A percentile compares a stretch with the other conserved stretches of the same genome.
phyloP scores from a whole-genome alignment of 75 land plant species.

The Cunninghamia lanceolata region DNA sequence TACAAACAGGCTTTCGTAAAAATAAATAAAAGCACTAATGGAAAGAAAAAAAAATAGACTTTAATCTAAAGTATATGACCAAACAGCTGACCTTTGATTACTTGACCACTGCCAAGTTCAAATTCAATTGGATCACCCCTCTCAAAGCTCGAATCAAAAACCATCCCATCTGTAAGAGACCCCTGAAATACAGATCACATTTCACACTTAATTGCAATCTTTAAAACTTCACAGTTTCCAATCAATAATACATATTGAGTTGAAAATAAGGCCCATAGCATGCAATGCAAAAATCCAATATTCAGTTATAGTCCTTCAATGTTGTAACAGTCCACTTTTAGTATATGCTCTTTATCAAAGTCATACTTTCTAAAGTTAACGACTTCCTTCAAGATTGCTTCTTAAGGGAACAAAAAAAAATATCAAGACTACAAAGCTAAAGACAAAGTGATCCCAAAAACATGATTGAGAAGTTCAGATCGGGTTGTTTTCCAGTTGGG shows the following conservation, averaged over 20 bases:
- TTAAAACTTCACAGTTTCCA: not conserved
- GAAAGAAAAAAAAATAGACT: not conserved
- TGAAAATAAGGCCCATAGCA: not conserved
- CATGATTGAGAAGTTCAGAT: too few relatives aligned
- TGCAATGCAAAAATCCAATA: not conserved
- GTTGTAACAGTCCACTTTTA: not conserved
- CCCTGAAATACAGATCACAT: slow-evolving; percentile 48
- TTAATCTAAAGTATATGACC: not conserved
- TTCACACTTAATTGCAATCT: not conserved
- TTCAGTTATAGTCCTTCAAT: not conserved
- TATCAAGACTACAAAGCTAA: not conserved
- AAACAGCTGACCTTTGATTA: slow-evolving; percentile 69
- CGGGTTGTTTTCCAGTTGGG: too few relatives aligned
- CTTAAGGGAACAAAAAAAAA: not conserved
- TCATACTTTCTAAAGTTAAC: not conserved
- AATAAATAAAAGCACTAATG: not conserved
- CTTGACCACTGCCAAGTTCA: slow-evolving; percentile 88
- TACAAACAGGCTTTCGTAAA: not conserved
- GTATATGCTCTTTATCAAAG: not conserved
- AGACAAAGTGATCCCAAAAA: not conserved
- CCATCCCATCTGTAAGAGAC: slow-evolving; percentile 82
- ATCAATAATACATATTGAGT: not conserved
- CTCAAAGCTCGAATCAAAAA: slow-evolving; percentile 90
- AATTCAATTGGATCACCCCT: slow-evolving; percentile 95
- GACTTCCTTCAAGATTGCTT: not conserved